These are phyloP conservation scores for Globisporangium nagaii DNA, from an alignment of 352 stramenopile genomes.

Conservation along the genomic window DNA sequence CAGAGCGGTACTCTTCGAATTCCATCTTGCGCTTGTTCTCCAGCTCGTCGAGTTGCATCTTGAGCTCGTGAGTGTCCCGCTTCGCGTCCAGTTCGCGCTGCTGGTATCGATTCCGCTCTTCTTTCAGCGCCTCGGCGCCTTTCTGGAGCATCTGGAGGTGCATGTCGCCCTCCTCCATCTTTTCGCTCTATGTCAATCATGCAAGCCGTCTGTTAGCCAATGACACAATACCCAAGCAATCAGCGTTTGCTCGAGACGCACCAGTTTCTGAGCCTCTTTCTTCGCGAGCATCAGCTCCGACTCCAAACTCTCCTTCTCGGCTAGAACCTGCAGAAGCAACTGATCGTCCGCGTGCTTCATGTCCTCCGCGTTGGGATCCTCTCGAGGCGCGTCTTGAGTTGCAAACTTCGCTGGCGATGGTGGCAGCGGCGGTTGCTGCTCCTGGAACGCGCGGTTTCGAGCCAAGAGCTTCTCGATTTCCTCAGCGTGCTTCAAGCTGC, in stretches of 20 bases:
- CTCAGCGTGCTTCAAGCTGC: conserved; percentile 59
- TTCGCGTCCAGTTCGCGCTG: conserved; percentile 57
- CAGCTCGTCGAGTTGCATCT: conserved; percentile 65
- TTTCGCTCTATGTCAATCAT: conserved; percentile 26
- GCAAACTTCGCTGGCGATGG: not conserved
- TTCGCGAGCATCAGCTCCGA: conserved; percentile 28
- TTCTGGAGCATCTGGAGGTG: conserved; percentile 39
- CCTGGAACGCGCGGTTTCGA: conserved; percentile 52
- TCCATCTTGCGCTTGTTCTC: conserved; percentile 55
- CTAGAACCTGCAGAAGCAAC: conserved; percentile 55
- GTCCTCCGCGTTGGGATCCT: not conserved
- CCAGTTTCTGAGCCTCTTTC: conserved; percentile 43
- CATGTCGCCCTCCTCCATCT: conserved; percentile 44
- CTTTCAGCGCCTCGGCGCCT: conserved; percentile 33
- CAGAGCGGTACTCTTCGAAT: conserved; percentile 62
- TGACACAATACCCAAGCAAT: too few species aligned
- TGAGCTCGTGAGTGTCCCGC: conserved; percentile 47
- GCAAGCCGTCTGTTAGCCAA: not conserved
- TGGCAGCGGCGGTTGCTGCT: conserved; percentile 2
- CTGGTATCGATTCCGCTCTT: conserved; percentile 61
- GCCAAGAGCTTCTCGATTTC: conserved; percentile 53
- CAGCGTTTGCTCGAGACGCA: conserved; percentile 12
- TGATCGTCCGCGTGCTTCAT: conserved; percentile 28
- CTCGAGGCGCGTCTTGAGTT: not conserved
- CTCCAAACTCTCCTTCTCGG: conserved; percentile 63